Conservation (phyloP, 2,329 filamentous ascomycete genomes). For the Aspergillus sp. region DNA sequence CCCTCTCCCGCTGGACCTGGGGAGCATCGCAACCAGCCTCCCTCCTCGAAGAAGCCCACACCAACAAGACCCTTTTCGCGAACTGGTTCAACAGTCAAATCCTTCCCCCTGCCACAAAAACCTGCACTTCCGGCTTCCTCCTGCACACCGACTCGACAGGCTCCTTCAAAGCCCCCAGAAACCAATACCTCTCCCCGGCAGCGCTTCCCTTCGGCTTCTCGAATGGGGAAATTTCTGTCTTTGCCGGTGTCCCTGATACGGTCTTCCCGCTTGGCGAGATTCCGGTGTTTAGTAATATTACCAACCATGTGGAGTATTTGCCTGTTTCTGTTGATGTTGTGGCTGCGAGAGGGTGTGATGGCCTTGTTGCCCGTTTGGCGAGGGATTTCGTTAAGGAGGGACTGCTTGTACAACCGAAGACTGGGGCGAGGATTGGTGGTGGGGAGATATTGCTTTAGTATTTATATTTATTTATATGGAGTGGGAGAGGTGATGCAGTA, state of each 20-base stretch:
- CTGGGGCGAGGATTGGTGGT: not conserved
- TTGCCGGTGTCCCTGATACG: conserved; percentile 40
- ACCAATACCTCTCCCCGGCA: conserved; percentile 36
- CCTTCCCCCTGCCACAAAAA: not conserved
- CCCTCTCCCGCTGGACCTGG: conserved; percentile 50
- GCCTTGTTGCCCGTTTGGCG: conserved; percentile 56
- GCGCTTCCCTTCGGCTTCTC: conserved; percentile 49
- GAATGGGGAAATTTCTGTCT: conserved; percentile 29
- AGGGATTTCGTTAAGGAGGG: conserved; percentile 52
- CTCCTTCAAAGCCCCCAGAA: conserved; percentile 41
- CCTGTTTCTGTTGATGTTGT: conserved; percentile 61
- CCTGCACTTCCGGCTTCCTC: conserved; percentile 32
- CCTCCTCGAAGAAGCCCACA: conserved; percentile 44
- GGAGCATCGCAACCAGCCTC: conserved; percentile 42
- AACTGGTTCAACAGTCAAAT: conserved; percentile 39
- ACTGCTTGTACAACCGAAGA: conserved; percentile 25
- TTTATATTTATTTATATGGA: no score
- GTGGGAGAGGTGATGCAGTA: no score
- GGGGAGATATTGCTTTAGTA: no score
- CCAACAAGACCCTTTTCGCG: conserved; percentile 52
- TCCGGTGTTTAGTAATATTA: conserved; percentile 23
- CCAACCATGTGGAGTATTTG: conserved; percentile 50
- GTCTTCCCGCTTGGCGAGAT: not conserved
- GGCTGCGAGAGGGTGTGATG: conserved; percentile 61
- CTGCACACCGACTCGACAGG: conserved; percentile 49